Evolutionary conservation across 2,329 filamentous ascomycete species (phyloP), one percentile per base, ranked within the genome.

Genomic region (Venturia nashicola): DNA sequence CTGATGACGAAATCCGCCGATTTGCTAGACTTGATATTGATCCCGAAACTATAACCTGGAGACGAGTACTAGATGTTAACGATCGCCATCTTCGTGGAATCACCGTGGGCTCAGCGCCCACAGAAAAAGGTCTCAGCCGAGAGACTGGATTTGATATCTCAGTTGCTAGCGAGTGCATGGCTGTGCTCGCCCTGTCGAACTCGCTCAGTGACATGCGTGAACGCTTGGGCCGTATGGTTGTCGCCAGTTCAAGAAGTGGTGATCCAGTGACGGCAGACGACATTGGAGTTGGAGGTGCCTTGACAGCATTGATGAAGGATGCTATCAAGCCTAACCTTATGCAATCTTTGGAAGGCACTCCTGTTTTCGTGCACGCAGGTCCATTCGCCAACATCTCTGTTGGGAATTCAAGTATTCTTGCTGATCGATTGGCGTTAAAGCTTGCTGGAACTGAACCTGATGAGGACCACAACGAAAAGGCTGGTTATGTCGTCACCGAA

Each of bases 381-480:
- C 94, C 94, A 18, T 99, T 99, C 71, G 94, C 94, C 72, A 99
- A 99, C 76, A 99, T 99, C 75, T 93, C 88, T 76, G 97, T 99
- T 68, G 94, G 94, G 61, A 94, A 95, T 75, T 96, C 90, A 77
- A 97, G 92, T 9, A 90, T 97, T 65, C 82, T 99, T 65, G 93
- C 94, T 18, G 94, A 97, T 75, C 95, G 92, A 78, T 85, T 99
- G 74, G 94, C 94, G 0, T 81, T 99, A 68, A 99, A 99, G 82
- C 87, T 99, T 67, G 89, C 91, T 5, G 94, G 94, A 72, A 97
- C 93, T 1, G 94, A 99, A 77, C 83, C 86, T 6, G 93, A 96
- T 68, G 94, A 97, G 79, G 85, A 95, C 70, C 84, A 92, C 71
- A 80, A 85, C 61, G 80, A 86, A 69, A 93, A 94, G 81, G 85